Evolutionary conservation across 1,284 basidiomycete genomes (phyloP), one percentile per base, ranked within the genome.

Genomic region (Erythrobasidium hasegawianum): DNA sequence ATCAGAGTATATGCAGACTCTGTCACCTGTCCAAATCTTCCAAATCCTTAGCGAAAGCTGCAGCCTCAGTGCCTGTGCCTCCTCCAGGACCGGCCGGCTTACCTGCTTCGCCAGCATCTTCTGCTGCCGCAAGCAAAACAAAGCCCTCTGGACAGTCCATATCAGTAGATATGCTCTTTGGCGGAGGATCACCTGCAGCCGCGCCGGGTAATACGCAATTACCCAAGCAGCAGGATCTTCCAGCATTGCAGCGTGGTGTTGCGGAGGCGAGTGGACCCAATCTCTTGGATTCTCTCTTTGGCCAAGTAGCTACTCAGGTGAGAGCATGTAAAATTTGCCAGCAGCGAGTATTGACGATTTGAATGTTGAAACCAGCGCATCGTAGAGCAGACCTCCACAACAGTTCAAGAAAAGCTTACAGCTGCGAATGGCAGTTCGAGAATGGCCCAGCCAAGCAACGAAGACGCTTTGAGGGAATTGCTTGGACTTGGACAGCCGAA

Each of bases 131-230:
- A 54, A 20, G 20, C 24, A 64, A 57, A 43, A 81, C 67, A 82
- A 85, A 70, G 85, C 87, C 65, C 81, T 87, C 79, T 78, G 81
- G 75, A 81, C 68, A 72, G 64, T 64, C 69, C 16, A 72, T 72
- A 57, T 71, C 71, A 53, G 69, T 76, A 54, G 76, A 73, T 68
- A 59, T 69, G 67, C 64, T 76, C 62, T 74, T 74, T 68, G 61
- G 64, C 57, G 69, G 45, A 39, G 41, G n/a, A 22, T 59, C 52
- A 39, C 24, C 65, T 27, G 29, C 24, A 22, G 52, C n/a, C 65
- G 64, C 53, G 56, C 70, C 29, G 58, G 64, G 33, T 62, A 71
- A 57, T 66, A 68, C 33, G 29, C 67, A 22, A 43, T 66, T 20
- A 26, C 68, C n/a, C n/a, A 64, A 27, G 27, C 65, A 26, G 40